Evolutionary conservation across 1,284 basidiomycete species (phyloP).

Genomic region (Apiotrichum siamense): DNA sequence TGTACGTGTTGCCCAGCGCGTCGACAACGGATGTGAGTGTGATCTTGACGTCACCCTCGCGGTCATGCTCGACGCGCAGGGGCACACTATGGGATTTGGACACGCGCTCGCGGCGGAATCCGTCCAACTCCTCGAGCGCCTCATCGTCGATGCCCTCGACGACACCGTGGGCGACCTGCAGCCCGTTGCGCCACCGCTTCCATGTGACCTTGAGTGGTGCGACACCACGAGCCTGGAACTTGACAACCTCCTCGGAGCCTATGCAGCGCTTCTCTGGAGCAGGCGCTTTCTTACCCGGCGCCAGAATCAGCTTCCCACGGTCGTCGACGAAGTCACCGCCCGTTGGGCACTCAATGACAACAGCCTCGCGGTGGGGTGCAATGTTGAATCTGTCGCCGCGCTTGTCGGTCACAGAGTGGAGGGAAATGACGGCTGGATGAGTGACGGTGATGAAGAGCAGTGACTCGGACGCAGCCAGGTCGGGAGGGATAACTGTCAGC

Average conservation of each 20-base stretch:
- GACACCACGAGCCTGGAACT: conserved; percentile 67
- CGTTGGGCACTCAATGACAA: conserved; percentile 72
- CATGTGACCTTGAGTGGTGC: conserved; percentile 72
- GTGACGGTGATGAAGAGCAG: conserved; percentile 65
- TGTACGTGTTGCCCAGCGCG: conserved; percentile 50
- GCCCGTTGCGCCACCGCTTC: conserved; percentile 52
- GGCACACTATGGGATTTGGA: conserved; percentile 37
- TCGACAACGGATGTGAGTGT: conserved; percentile 44
- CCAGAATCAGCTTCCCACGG: conserved; percentile 19
- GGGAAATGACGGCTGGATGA: conserved; percentile 63
- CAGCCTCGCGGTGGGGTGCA: conserved; percentile 59
- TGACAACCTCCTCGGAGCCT: conserved; percentile 59
- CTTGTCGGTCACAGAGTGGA: conserved; percentile 67
- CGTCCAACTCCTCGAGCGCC: conserved; percentile 18
- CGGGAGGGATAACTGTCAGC: conserved; percentile 33
- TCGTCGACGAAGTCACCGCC: conserved; percentile 47
- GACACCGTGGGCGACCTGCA: conserved; percentile 57
- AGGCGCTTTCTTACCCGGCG: conserved; percentile 27
- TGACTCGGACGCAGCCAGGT: conserved; percentile 64
- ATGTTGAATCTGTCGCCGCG: conserved; percentile 59
- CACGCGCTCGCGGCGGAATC: conserved; percentile 27
- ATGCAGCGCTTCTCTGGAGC: conserved; percentile 58
- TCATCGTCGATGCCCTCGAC: conserved; percentile 76
- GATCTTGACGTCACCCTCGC: conserved; percentile 48
- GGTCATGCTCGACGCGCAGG: conserved; percentile 32